These are phyloP conservation scores for Phytophthora pini DNA, from an alignment of 352 stramenopile species.

Conservation along the genomic window DNA sequence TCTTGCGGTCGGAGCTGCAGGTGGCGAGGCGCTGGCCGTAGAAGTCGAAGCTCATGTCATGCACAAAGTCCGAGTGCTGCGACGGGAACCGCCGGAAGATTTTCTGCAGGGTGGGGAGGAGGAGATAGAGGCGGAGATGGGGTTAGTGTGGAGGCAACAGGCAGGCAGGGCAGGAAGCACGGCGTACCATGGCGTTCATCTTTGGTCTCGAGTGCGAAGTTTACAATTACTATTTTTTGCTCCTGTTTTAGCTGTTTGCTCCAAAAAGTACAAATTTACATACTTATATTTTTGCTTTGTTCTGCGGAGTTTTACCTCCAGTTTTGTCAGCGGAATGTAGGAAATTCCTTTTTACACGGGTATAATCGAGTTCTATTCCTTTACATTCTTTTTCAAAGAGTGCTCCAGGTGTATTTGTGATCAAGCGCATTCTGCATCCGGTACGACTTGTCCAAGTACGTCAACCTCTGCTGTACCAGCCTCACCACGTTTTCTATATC, in stretches of 20 bases:
- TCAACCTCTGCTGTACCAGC: conserved; percentile 19
- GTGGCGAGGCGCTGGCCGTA: conserved; percentile 92
- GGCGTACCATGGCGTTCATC: conserved; percentile 35
- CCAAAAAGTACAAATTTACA: no score
- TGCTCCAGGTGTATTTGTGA: conserved; percentile 25
- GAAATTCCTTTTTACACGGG: no score
- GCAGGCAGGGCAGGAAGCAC: not conserved
- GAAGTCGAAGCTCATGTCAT: conserved; percentile 94
- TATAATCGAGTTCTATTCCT: no score
- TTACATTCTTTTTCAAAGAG: no score
- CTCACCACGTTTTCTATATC: conserved; percentile 25
- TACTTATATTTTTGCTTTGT: no score
- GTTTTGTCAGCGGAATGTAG: no score
- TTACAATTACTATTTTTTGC: no score
- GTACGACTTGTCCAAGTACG: conserved; percentile 34
- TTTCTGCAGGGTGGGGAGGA: conserved; percentile 37
- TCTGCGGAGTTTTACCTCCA: no score
- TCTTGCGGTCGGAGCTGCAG: conserved; percentile 92
- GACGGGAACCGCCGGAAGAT: conserved; percentile 87
- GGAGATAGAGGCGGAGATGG: not conserved
- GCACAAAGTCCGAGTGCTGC: conserved; percentile 91
- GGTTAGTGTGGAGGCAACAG: not conserved
- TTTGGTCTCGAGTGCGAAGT: not conserved
- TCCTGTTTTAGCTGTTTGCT: no score
- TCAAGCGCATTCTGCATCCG: conserved; percentile 20